phyloP scores from a whole-genome alignment of 768 basidiomycete genomes.

The Boletus rubropictus region DNA sequence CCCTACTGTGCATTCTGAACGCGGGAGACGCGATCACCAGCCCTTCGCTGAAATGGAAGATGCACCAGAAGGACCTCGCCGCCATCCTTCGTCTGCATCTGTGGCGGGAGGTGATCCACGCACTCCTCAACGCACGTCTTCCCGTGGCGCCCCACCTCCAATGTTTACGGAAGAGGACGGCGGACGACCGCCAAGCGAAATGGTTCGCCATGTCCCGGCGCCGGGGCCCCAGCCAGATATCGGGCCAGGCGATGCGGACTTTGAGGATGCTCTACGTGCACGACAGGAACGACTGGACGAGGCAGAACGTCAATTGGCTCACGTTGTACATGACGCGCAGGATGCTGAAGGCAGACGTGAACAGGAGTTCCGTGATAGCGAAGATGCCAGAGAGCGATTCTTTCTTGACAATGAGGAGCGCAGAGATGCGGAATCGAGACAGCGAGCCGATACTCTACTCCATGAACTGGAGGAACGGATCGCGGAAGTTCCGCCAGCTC shows the following conservation, averaged over 20 bases:
- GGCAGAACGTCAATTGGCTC: constrained; percentile 45
- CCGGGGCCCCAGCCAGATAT: constrained; percentile 14
- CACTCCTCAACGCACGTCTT: constrained; percentile 10
- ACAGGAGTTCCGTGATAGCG: constrained; percentile 54
- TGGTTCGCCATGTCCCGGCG: constrained; percentile 25
- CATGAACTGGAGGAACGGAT: constrained; percentile 27
- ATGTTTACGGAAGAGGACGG: constrained; percentile 16
- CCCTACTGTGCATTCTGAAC: constrained; percentile 13
- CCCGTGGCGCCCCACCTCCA: constrained; percentile 16
- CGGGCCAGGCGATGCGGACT: constrained; percentile 23
- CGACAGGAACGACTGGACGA: constrained; percentile 54
- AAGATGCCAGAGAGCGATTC: constrained; percentile 56
- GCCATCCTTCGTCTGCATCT: constrained; percentile 12
- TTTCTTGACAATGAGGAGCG: constrained; percentile 57
- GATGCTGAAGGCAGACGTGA: constrained; percentile 64
- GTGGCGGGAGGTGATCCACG: neutral
- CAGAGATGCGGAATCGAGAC: constrained; percentile 50
- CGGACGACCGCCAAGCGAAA: constrained; percentile 19
- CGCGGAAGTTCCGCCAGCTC: constrained; percentile 18
- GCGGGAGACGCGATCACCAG: neutral
- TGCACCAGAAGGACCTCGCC: neutral
- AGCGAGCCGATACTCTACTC: constrained; percentile 27
- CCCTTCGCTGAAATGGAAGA: constrained; percentile 1
- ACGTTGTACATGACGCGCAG: constrained; percentile 44
- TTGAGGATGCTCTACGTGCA: constrained; percentile 42